These are phyloP conservation scores for Yamadazyma paraphyllophila DNA, from an alignment of 805 yeast genomes.

Conservation along the genomic window DNA sequence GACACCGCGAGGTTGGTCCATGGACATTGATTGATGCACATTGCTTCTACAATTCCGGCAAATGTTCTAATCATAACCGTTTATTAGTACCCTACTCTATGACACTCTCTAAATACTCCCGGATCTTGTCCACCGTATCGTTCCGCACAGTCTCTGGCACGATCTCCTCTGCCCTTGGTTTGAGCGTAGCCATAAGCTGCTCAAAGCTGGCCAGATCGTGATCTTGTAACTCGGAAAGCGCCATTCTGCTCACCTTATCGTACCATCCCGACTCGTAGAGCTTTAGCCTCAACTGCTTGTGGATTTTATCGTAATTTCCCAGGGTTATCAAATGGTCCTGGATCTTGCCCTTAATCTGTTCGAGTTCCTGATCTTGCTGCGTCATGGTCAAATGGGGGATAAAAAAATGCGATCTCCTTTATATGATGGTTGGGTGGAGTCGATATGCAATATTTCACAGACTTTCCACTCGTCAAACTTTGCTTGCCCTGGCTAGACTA, in stretches of 20 bases:
- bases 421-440: no score
- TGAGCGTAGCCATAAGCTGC: slow-evolving; percentile 49
- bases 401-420: neutral
- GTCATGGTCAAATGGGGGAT: neutral
- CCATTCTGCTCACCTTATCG: slow-evolving; percentile 64
- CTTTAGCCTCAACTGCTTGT: slow-evolving; percentile 58
- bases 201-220: slow-evolving; percentile 45
- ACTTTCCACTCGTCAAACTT: neutral
- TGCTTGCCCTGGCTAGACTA: neutral
- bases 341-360: slow-evolving; percentile 55
- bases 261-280: slow-evolving; percentile 84
- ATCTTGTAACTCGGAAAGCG: slow-evolving; percentile 44
- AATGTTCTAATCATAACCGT: no score
- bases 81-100: slow-evolving; percentile 22
- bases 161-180: slow-evolving; percentile 65
- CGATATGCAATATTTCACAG: no score
- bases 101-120: slow-evolving; percentile 52
- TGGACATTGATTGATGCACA: no score
- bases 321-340: slow-evolving; percentile 69
- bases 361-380: slow-evolving; percentile 30
- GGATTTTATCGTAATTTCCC: slow-evolving; percentile 79
- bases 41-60: no score
- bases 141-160: slow-evolving; percentile 67
- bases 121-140: slow-evolving; percentile 57
- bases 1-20: no score